These are phyloP conservation scores for Hemisphaericaspora subhashii DNA, from an alignment of 1,139 yeast species.

Conservation along the genomic window DNA sequence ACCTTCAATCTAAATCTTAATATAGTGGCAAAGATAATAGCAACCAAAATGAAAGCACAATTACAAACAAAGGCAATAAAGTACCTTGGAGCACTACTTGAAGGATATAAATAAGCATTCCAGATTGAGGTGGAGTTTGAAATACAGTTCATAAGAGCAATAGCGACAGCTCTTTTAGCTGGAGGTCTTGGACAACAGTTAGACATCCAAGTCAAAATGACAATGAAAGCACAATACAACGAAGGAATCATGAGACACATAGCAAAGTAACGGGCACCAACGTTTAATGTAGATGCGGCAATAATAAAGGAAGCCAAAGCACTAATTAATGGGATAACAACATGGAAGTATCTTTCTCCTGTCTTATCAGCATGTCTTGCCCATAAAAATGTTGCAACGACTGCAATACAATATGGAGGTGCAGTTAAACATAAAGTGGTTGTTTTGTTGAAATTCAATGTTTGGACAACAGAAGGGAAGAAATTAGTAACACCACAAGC, in stretches of 20 bases:
- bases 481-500: conserved; percentile 61
- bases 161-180: conserved; percentile 52
- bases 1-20: conserved; percentile 38
- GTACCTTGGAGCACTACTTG: conserved; percentile 43
- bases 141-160: conserved; percentile 52
- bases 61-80: conserved; percentile 48
- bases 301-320: conserved; percentile 53
- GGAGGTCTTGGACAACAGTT: conserved; percentile 55
- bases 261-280: conserved; percentile 60
- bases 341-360: conserved; percentile 58
- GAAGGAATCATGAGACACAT: conserved; percentile 65
- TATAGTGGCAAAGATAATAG: conserved; percentile 39
- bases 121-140: conserved; percentile 55
- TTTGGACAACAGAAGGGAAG: conserved; percentile 60
- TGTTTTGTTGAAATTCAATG: conserved; percentile 49
- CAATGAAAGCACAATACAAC: conserved; percentile 55
- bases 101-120: conserved; percentile 52
- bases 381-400: conserved; percentile 52
- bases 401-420: conserved; percentile 60
- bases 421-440: conserved; percentile 58
- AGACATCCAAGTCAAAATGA: conserved; percentile 57
- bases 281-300: conserved; percentile 53
- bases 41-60: conserved; percentile 44
- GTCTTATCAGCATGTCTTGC: conserved; percentile 59
- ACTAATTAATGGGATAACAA: conserved; percentile 42